phyloP scores from a whole-genome alignment of 1,284 basidiomycete genomes.

The Sanghuangporus sanghuang region DNA sequence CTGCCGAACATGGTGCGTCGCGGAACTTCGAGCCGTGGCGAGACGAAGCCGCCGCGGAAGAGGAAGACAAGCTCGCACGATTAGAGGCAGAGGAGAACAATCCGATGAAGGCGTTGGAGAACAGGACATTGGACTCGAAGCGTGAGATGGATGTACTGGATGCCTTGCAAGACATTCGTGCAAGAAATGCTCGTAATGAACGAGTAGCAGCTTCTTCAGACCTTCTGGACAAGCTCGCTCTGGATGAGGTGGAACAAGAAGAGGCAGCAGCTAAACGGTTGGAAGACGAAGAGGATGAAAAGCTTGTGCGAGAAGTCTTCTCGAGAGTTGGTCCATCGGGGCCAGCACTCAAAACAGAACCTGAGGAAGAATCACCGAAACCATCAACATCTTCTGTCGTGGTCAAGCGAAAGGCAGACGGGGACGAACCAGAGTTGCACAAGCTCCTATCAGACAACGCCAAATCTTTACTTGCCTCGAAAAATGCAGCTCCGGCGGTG shows the following conservation, averaged over 20 bases:
- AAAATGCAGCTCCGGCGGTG: conserved; percentile 35
- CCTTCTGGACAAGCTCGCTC: conserved; percentile 48
- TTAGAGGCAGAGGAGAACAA: conserved; percentile 88
- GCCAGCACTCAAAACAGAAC: conserved; percentile 29
- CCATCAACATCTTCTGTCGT: conserved; percentile 44
- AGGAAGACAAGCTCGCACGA: conserved; percentile 73
- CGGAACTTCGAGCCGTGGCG: conserved; percentile 94
- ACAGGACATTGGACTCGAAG: conserved; percentile 86
- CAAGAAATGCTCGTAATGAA: conserved; percentile 89
- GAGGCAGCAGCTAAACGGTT: conserved; percentile 60
- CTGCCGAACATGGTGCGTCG: conserved; percentile 88
- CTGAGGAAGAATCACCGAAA: conserved; percentile 22
- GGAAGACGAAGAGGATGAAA: conserved; percentile 90
- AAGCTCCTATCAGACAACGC: conserved; percentile 73
- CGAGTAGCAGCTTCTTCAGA: conserved; percentile 57
- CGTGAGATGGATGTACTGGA: conserved; percentile 99
- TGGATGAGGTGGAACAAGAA: conserved; percentile 64
- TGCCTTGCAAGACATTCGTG: conserved; percentile 91
- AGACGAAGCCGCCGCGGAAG: conserved; percentile 67
- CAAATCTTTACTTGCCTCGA: conserved; percentile 55
- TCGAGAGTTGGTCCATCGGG: conserved; percentile 53
- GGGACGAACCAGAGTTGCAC: conserved; percentile 62
- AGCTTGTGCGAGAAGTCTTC: conserved; percentile 82
- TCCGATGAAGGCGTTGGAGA: conserved; percentile 96
- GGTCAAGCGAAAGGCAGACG: conserved; percentile 76